Evolutionary conservation across 768 basidiomycete genomes (phyloP).

Genomic region (Punctularia strigosozonata): DNA sequence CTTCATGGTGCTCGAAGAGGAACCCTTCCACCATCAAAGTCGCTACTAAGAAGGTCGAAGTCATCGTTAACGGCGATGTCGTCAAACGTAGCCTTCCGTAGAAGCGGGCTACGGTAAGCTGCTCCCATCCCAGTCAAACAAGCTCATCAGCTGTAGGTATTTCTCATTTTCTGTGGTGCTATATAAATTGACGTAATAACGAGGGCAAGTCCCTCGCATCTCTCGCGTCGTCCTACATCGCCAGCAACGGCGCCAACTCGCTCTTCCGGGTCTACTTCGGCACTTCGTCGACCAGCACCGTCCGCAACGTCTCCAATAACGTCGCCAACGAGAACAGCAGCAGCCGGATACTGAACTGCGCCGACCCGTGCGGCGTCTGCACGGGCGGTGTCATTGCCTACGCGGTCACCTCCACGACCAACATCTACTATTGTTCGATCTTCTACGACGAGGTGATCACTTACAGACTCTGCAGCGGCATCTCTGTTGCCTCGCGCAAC

Average conservation of each 20-base stretch:
- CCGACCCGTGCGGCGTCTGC: constrained; percentile 23
- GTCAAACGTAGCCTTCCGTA: constrained; percentile 18
- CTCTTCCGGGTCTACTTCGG: constrained; percentile 30
- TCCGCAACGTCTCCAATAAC: constrained; percentile 22
- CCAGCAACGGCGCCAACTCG: constrained; percentile 23
- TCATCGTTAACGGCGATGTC: constrained; percentile 25
- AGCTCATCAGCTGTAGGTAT: constrained; percentile 30
- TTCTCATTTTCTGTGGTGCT: background rate
- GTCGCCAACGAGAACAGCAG: constrained; percentile 29
- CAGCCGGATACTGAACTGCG: constrained; percentile 30
- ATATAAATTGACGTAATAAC: constrained; percentile 16
- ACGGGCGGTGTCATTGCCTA: constrained; percentile 30
- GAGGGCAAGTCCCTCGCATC: constrained; percentile 30
- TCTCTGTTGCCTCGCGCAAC: constrained; percentile 30
- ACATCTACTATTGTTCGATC: constrained; percentile 35
- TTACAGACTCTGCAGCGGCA: constrained; percentile 27
- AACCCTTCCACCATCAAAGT: constrained; percentile 18
- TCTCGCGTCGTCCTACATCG: constrained; percentile 22
- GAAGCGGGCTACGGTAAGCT: constrained; percentile 29
- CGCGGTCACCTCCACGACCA: constrained; percentile 32
- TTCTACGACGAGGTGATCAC: constrained; percentile 35
- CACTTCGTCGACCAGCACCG: constrained; percentile 20
- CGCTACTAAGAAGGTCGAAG: constrained; percentile 15
- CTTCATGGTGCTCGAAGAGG: constrained; percentile 21
- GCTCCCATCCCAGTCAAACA: constrained; percentile 21